A percentile compares a stretch with the other conserved stretches of the same genome.
Evolutionary conservation across 176 grass and related monocot genomes (phyloP).

Genomic region (Olyra latifolia): DNA sequence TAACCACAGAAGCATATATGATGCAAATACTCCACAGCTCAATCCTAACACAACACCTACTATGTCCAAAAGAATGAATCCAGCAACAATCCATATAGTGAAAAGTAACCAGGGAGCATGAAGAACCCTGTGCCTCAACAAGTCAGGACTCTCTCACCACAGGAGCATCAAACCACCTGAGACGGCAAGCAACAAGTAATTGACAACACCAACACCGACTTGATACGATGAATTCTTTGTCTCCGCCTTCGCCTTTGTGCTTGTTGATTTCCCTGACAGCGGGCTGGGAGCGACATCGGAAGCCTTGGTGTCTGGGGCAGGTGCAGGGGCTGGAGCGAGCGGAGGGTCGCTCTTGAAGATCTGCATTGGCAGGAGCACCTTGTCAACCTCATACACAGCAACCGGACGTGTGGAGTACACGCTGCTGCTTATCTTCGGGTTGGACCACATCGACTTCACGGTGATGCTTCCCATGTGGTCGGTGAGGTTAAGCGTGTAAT

Average conservation of each 20-base stretch:
- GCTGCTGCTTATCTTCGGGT: conserved; percentile 79
- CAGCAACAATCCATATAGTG: conserved; percentile 47
- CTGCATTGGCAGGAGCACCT: conserved; percentile 78
- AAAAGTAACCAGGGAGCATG: conserved; percentile 20
- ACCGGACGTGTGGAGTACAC: conserved; percentile 72
- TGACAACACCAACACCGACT: neutral
- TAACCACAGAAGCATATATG: conserved; percentile 43
- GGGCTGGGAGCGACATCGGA: conserved; percentile 53
- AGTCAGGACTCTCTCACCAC: conserved; percentile 36
- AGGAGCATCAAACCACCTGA: conserved; percentile 52
- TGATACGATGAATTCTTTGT: conserved; percentile 32
- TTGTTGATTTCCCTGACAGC: conserved; percentile 14
- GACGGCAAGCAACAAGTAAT: conserved; percentile 37
- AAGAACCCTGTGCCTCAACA: conserved; percentile 36
- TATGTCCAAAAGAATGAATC: conserved; percentile 85
- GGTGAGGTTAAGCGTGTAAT: conserved; percentile 76
- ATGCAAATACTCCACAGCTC: conserved; percentile 34
- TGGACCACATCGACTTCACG: conserved; percentile 87
- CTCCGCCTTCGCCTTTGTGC: conserved; percentile 29
- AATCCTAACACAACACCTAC: conserved; percentile 48
- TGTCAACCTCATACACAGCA: conserved; percentile 74
- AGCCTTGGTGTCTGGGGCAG: conserved; percentile 61
- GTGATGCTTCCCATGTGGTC: conserved; percentile 62
- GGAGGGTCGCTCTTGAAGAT: conserved; percentile 79
- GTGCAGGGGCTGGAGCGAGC: conserved; percentile 69